Evolutionary conservation across 148 eudicot genomes (phyloP), one percentile per base, ranked within the genome.

Genomic region (Talinum fruticosum): DNA sequence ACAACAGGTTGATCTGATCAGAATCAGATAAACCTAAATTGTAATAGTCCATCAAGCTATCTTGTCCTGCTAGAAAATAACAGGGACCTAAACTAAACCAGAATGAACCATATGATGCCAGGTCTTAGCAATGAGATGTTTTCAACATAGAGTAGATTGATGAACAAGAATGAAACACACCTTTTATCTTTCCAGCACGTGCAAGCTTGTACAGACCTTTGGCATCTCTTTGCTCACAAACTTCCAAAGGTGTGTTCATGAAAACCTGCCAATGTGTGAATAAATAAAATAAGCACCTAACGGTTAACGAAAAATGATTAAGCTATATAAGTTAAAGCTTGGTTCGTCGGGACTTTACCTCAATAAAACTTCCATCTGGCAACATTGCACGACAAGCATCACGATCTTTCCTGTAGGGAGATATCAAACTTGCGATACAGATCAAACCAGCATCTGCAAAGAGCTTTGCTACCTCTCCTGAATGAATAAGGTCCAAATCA

Each of bases 161-260:
- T 12, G 70, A 24, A 80, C 28, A 75, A 53, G 64, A 45, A 73
- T 5, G 57, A 26, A 36, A 72, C 38, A 62, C 29, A 94, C 97
- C 97, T 90, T 90, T 94, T 73, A 92, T 90, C 81, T 94, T 92
- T 77, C 98, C 98, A 51, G 97, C 95, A 30, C 98, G 90, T 19
- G 98, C 98, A 83, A 92, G 97, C 88, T 94, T 94, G 87, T 94
- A 94, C 65, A 94, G 88, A 41, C 98, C 98, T 92, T 94, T 94
- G 47, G 90, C 87, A 73, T 94, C 98, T 83, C 98, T 86, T 85
- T 79, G 85, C 85, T 94, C 98, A 84, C 98, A 94, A 62, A 94
- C 77, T 77, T 89, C 91, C 47, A 94, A 83, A 74, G 98, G 93
- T 82, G 89, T 90, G 86, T 94, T 89, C 93, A 94, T 85, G 78